Base-by-base conservation (phyloP, 2,329 filamentous ascomycete genomes). In the Hortaea sp. region DNA sequence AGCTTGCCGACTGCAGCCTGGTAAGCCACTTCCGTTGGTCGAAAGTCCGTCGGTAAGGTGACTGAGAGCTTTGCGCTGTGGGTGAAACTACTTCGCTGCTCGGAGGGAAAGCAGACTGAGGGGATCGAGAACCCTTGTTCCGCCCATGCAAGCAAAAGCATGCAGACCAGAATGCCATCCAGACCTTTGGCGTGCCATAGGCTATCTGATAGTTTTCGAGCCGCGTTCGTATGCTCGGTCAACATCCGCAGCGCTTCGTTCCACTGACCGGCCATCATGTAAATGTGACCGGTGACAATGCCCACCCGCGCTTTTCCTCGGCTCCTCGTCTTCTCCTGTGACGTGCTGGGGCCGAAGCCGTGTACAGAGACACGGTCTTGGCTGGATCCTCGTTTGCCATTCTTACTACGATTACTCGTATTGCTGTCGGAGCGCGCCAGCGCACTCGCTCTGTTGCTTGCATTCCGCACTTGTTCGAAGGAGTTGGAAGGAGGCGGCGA, bases 131-230 rank as follows among this genome's bases (percentile, higher is more conserved):
- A 97, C 59, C 92, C 85, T 57, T 90, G 73, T 4, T 82, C 84
- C 32, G 83, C 78, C 85, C 88, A 95, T 29, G 82, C 85, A 51
- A 94, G 79, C 57, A 97, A 77, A 37, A 97, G 62, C 54, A 97
- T 75, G 59, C 84, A 88, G 28, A 94, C 75, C 41, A 92, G 70
- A 49, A 94, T 86, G 29, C 89, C 81, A 62, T 98, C 94, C 13
- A 98, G 73, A 1, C 88, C 89, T 66, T 97, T 97, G 12, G 86
- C 92, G 67, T 95, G 88, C 90, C 92, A 98, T n/a, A 97, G 65
- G 65, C 95, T 87, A 66, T 98, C 92, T 57, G 88, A 89, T 48
- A 85, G 77, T 34, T 80, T 81, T 57, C 87, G 84, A 11, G 88
- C 84, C 55, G 83, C 79, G 7, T 78, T 77, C 1, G 85, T 88